Base-by-base conservation (phyloP, 2,329 filamentous ascomycete species). In the Arthrocladium fulminans region DNA sequence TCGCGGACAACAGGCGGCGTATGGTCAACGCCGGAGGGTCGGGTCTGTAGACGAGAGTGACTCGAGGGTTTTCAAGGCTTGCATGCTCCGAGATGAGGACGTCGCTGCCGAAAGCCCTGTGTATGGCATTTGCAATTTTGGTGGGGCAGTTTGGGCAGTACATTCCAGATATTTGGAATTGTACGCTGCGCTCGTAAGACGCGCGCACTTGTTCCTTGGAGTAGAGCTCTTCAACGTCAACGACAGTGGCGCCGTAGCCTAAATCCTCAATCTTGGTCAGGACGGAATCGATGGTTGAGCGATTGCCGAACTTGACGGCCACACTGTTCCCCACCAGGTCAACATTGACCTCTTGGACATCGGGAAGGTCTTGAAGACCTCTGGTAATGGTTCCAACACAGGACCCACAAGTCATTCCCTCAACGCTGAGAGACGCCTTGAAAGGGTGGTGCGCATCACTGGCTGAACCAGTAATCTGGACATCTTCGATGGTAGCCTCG, bases 131-230 rank as follows among this genome's bases (percentile, higher is more conserved):
- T 20, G 22, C 42, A 25, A 45, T 45, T 35, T 64, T 69, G 22
- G 72, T 68, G 1, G 84, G 81, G 56, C 85, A 89, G 58, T 86
- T 80, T 10, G 76, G 72, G 64, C 86, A 89, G 64, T 84, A 87
- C 67, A 89, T 81, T 41, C 86, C 86, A 45, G 84, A 75, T 43
- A 90, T 70, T 34, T 66, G 67, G 49, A 90, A 79, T 48, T 82
- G 75, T 2, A 87, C 73, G 1, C 77, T 79, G 40, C 84, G 53
- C 39, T 58, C 55, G 9, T 48, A 25, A 23, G 38, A 27, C 7
- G 25, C 71, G 3, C 55, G 48, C 24, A 58, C 51, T 35, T 65
- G 57, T 13, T 65, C 55, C 2, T 62, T 52, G n/a, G 73, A 56
- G 22, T 23, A 34, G 15, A 22, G 67, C 63, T 20, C 68, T 58